Evolutionary conservation across 306 rosid species (phyloP).

Genomic region (Quercus berberidifolia): DNA sequence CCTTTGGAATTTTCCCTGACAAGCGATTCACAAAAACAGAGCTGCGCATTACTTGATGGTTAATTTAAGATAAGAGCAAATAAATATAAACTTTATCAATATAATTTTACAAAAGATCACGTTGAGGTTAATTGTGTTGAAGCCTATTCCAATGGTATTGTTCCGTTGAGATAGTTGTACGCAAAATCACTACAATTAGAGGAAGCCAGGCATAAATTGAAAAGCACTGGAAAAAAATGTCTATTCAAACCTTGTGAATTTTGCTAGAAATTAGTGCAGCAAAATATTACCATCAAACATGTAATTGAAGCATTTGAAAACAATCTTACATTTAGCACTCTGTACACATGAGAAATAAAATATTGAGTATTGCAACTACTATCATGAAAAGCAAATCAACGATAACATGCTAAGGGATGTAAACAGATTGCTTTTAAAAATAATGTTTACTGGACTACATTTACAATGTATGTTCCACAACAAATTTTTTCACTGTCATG

Average conservation of each 20-base stretch:
- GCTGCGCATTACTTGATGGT: constrained; percentile 46
- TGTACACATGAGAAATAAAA: constrained; percentile 14
- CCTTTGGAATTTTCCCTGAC: constrained; percentile 78
- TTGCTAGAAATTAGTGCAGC: not conserved
- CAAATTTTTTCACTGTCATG: not conserved
- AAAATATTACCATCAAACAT: constrained; percentile 1
- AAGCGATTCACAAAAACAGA: constrained; percentile 69
- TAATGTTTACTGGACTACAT: not conserved
- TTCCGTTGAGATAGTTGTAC: constrained; percentile 60
- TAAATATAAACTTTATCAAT: constrained; percentile 6
- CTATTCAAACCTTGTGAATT: not conserved
- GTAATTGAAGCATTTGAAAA: constrained; percentile 14
- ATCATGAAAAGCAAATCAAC: constrained; percentile 1
- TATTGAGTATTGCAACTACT: constrained; percentile 1
- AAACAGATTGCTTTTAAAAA: not conserved
- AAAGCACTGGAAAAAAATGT: not conserved
- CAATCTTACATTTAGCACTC: constrained; percentile 62
- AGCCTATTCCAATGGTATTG: constrained; percentile 75
- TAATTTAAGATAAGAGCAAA: constrained; percentile 18
- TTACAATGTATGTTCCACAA: not conserved
- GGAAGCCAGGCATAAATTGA: not conserved
- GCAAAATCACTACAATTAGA: constrained; percentile 29
- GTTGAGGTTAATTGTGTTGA: constrained; percentile 41
- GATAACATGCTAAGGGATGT: not conserved
- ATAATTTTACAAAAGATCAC: constrained; percentile 43